These are phyloP conservation scores for Penicillium paxilli DNA, from an alignment of 495 filamentous ascomycete species.

Conservation along the genomic window DNA sequence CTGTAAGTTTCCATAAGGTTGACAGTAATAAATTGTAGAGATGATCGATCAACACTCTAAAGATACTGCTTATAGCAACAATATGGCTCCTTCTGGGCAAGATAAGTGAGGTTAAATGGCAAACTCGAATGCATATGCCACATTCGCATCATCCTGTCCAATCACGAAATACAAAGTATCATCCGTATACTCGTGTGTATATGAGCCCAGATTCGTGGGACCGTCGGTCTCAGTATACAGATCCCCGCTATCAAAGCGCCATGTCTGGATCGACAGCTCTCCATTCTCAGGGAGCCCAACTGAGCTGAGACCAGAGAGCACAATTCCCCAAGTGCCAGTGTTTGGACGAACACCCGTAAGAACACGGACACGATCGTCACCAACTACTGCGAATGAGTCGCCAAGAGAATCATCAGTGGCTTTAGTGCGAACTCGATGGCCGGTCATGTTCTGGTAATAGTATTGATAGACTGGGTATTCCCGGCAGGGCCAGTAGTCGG, in stretches of 20 bases:
- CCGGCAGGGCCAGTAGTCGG: neutral
- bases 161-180: neutral
- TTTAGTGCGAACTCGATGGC: neutral
- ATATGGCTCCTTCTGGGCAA: too few relatives aligned
- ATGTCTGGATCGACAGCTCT: neutral
- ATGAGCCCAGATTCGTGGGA: neutral
- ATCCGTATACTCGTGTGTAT: neutral
- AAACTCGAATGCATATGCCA: neutral
- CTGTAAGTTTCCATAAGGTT: too few relatives aligned
- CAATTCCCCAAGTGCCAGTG: conserved; percentile 1
- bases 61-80: too few relatives aligned
- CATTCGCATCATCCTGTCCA: neutral
- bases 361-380: neutral
- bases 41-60: too few relatives aligned
- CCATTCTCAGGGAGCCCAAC: neutral
- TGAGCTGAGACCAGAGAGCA: neutral
- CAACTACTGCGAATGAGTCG: neutral
- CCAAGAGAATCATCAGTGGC: neutral
- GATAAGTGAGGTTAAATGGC: too few relatives aligned
- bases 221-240: neutral
- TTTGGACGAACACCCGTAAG: neutral
- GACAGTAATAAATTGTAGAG: too few relatives aligned
- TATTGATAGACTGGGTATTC: conserved; percentile 2
- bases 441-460: conserved; percentile 2
- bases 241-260: neutral